These are phyloP conservation scores for Talaromyces pinophilus DNA, from an alignment of 2,329 filamentous ascomycete species.

Conservation along the genomic window DNA sequence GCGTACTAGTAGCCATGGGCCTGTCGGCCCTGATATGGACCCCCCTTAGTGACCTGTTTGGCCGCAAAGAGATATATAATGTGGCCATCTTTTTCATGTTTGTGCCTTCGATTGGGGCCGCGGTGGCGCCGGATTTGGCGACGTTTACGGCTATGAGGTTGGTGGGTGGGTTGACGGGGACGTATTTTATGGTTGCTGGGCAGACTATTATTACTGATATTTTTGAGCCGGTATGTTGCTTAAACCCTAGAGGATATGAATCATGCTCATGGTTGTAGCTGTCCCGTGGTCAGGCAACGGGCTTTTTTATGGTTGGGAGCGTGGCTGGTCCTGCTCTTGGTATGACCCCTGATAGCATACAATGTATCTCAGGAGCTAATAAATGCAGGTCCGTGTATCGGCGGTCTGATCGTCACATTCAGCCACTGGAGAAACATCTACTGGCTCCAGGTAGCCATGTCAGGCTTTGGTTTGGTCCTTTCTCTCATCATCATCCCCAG, in stretches of 20 bases:
- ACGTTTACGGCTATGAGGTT: conserved; percentile 42
- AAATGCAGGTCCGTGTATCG: conserved; percentile 55
- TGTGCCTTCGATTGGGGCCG: conserved; percentile 37
- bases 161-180: conserved; percentile 40
- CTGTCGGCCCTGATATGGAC: conserved; percentile 42
- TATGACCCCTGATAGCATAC: conserved; percentile 24
- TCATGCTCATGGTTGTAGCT: conserved; percentile 26
- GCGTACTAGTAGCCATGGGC: conserved; percentile 43
- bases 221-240: conserved; percentile 37
- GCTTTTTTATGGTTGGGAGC: conserved; percentile 47
- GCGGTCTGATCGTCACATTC: conserved; percentile 77
- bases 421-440: conserved; percentile 74
- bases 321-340: conserved; percentile 48
- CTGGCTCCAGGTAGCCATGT: conserved; percentile 72
- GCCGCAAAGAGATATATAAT: conserved; percentile 37
- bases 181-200: conserved; percentile 44
- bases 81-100: conserved; percentile 36
- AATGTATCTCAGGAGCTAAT: not conserved
- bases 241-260: not conserved
- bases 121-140: conserved; percentile 33
- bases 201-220: conserved; percentile 45
- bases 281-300: conserved; percentile 47
- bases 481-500: conserved; percentile 69
- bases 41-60: conserved; percentile 32
- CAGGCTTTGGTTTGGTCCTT: conserved; percentile 59